These are phyloP conservation scores for Mallotus japonicus DNA, from an alignment of 441 rosid genomes.

Conservation along the genomic window DNA sequence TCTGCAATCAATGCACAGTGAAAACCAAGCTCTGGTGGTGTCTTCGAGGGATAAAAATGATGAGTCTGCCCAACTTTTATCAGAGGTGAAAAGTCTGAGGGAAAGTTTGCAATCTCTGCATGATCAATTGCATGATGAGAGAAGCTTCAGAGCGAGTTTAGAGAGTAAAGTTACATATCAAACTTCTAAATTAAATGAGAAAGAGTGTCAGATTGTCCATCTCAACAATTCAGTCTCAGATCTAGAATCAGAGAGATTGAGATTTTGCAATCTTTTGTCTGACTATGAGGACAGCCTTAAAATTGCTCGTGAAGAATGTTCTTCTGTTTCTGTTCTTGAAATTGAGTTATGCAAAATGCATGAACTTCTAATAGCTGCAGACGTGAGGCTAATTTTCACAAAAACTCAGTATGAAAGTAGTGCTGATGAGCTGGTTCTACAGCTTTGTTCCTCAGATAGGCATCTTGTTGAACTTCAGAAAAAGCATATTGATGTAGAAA, in stretches of 20 bases:
- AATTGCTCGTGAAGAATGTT: slow-evolving; percentile 41
- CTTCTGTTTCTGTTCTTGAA: slow-evolving; percentile 51
- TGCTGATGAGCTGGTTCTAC: slow-evolving; percentile 48
- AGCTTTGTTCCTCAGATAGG: slow-evolving; percentile 44
- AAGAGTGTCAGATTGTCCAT: slow-evolving; percentile 49
- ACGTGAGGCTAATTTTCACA: slow-evolving; percentile 48
- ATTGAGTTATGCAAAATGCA: slow-evolving; percentile 62
- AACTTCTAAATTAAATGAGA: slow-evolving; percentile 56
- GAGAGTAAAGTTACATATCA: slow-evolving; percentile 51
- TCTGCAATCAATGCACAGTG: slow-evolving; percentile 38
- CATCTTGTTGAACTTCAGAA: slow-evolving; percentile 48
- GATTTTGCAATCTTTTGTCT: slow-evolving; percentile 39
- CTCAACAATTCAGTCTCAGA: slow-evolving; percentile 58
- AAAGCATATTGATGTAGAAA: slow-evolving; percentile 54
- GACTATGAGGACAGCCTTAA: slow-evolving; percentile 47
- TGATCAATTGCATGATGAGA: slow-evolving; percentile 55
- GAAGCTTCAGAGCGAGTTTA: slow-evolving; percentile 48
- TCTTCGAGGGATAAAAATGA: slow-evolving; percentile 56
- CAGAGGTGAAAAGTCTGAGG: slow-evolving; percentile 50
- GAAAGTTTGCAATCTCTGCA: slow-evolving; percentile 41
- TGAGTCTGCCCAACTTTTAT: slow-evolving; percentile 45
- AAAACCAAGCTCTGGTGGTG: slow-evolving; percentile 50
- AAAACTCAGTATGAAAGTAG: slow-evolving; percentile 52
- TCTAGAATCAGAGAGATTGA: slow-evolving; percentile 65
- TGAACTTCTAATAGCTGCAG: slow-evolving; percentile 54